These are phyloP conservation scores for Litchi chinensis DNA, from an alignment of 345 rosid species.

Conservation along the genomic window DNA sequence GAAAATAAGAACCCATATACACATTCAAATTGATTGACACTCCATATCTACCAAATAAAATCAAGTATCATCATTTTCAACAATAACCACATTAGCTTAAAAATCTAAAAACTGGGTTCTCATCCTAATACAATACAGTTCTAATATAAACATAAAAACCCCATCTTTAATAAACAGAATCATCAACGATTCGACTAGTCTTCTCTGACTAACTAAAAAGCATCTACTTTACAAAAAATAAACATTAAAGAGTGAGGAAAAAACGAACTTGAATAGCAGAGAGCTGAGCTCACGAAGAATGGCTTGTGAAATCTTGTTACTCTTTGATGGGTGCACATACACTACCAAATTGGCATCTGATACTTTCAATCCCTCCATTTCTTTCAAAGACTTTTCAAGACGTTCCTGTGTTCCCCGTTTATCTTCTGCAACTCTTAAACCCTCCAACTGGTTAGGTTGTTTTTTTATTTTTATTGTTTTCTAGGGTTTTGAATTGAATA, in stretches of 20 bases:
- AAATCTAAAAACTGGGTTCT: too few species aligned
- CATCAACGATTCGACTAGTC: not conserved
- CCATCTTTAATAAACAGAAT: not conserved
- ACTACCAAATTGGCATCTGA: conserved; percentile 61
- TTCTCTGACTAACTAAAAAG: too few species aligned
- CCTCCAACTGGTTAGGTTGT: not conserved
- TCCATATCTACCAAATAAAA: too few species aligned
- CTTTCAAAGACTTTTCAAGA: not conserved
- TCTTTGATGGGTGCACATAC: conserved; percentile 66
- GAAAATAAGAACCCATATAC: too few species aligned
- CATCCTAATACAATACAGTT: too few species aligned
- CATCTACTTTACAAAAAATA: not conserved
- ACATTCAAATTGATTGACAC: too few species aligned
- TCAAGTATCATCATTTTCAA: too few species aligned
- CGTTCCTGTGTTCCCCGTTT: not conserved
- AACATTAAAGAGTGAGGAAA: too few species aligned
- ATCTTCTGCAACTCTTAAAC: conserved; percentile 8
- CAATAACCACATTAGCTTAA: too few species aligned
- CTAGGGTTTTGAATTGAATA: conserved; percentile 15
- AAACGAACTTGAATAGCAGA: conserved; percentile 67
- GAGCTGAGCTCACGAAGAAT: conserved; percentile 79
- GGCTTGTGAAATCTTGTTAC: conserved; percentile 50
- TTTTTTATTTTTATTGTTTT: not conserved
- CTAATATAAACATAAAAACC: too few species aligned
- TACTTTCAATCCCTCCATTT: conserved; percentile 75